Evolutionary conservation across 2,329 filamentous ascomycete genomes (phyloP).

Genomic region (Cordyceps militaris): DNA sequence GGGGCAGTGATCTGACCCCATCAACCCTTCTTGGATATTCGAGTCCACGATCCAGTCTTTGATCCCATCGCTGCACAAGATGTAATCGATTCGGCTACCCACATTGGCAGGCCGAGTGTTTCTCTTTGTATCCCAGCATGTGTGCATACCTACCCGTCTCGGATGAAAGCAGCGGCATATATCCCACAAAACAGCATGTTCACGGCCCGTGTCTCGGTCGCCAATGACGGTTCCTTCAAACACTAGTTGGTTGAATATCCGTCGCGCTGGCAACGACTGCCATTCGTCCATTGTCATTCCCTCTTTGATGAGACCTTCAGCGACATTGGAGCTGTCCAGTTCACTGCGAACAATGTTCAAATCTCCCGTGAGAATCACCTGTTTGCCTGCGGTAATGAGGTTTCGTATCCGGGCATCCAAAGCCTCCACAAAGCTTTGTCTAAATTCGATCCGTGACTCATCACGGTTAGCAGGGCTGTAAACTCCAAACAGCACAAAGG

Average conservation of each 20-base stretch:
- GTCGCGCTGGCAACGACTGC: conserved; percentile 61
- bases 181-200: conserved; percentile 72
- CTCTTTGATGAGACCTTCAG: conserved; percentile 65
- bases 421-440: conserved; percentile 69
- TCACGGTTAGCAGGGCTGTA: conserved; percentile 90
- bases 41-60: conserved; percentile 71
- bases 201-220: conserved; percentile 59
- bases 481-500: conserved; percentile 86
- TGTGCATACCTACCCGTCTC: conserved; percentile 81
- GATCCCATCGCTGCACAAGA: conserved; percentile 74
- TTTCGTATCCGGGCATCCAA: conserved; percentile 83
- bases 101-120: conserved; percentile 95
- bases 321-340: conserved; percentile 69
- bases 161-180: conserved; percentile 77
- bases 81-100: conserved; percentile 87
- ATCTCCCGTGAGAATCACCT: conserved; percentile 80
- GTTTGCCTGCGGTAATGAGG: conserved; percentile 69
- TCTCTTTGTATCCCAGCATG: conserved; percentile 91
- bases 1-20: conserved; percentile 95
- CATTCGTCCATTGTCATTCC: conserved; percentile 64
- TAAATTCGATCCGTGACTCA: conserved; percentile 74
- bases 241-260: conserved; percentile 80
- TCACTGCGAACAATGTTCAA: conserved; percentile 68
- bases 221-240: conserved; percentile 63
- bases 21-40: conserved; percentile 86